Evolutionary conservation across 148 eudicot species (phyloP), one percentile per base, ranked within the genome.

Genomic region (Mesembryanthemum crystallinum): DNA sequence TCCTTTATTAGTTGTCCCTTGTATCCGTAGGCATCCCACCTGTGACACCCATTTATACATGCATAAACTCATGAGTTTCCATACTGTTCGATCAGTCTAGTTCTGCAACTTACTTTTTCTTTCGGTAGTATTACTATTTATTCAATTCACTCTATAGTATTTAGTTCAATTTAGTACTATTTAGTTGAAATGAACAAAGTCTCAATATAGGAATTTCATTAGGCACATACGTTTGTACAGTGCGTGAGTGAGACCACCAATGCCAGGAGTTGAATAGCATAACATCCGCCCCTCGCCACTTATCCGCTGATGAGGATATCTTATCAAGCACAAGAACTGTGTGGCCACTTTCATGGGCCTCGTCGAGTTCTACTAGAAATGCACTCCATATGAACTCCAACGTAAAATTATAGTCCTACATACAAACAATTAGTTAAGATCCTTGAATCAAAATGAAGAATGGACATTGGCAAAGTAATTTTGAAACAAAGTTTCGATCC

Each of bases 321-420:
- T 85, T 72, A 25, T 87, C 90, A 42, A 89, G 81, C 39, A 70
- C 74, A 8, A 89, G 75, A 21, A 80, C 83, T 13, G 72, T 89
- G 14, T 61, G 64, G 13, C 87, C 85, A 35, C 61, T 83, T 47
- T 25, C 29, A 79, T 80, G 77, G 62, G 39, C 67, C 27, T 69
- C 69, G 60, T 87, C 82, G 1, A 82, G 67, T 27, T 85, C 72
- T 10, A 83, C 78, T 7, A 87, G 70, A 61, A 89, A 87, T 15
- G 90, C 88, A 69, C 88, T 84, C 92, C 92, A 87, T 33, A 80
- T 63, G 73, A 89, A 89, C 69, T 89, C 88, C 57, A 89, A 74
- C 21, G 80, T 79, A 64, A 82, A 85, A 35, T 87, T 75, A 71
- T 87, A 87, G n/a, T 89, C 92, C 92, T 88, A 54, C 28, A 63